These are phyloP conservation scores for Alternaria gaisen DNA, from an alignment of 2,329 filamentous ascomycete species.

Conservation along the genomic window DNA sequence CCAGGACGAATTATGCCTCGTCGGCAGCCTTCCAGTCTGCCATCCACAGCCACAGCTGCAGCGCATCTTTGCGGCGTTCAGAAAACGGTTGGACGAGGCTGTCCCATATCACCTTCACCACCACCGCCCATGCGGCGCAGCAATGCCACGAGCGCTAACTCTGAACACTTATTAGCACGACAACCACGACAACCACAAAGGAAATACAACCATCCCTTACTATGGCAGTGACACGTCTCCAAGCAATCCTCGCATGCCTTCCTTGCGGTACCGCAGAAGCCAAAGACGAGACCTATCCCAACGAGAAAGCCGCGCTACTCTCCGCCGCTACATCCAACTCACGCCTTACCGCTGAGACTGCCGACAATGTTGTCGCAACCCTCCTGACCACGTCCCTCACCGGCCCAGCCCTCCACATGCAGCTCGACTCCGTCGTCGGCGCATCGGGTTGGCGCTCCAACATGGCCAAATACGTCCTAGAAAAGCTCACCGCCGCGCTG, in stretches of 20 bases:
- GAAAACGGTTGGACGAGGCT: conserved; percentile 1
- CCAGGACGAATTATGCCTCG: not conserved
- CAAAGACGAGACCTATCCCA: not conserved
- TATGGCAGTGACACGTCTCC: conserved; percentile 19
- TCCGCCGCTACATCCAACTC: not conserved
- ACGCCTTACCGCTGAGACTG: conserved; percentile 23
- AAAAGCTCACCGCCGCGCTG: conserved; percentile 36
- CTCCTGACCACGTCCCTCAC: conserved; percentile 28
- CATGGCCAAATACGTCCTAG: conserved; percentile 40
- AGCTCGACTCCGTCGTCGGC: conserved; percentile 38
- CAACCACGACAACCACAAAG: not conserved
- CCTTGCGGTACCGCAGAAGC: conserved; percentile 10
- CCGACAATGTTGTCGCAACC: conserved; percentile 28
- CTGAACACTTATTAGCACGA: conserved; percentile 5
- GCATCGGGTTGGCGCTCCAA: conserved; percentile 42
- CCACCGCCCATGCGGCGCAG: conserved; percentile 12
- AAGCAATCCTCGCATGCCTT: conserved; percentile 25
- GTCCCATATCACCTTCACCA: not conserved
- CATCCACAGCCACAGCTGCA: not conserved
- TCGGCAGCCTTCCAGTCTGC: not conserved
- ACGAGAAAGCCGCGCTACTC: conserved; percentile 26
- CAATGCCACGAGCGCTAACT: conserved; percentile 12
- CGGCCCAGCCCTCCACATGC: conserved; percentile 24
- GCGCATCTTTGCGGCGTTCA: conserved; percentile 2
- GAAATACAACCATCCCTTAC: not conserved